phyloP scores from a whole-genome alignment of 176 grass and related monocot genomes.

The Oryza punctata region DNA sequence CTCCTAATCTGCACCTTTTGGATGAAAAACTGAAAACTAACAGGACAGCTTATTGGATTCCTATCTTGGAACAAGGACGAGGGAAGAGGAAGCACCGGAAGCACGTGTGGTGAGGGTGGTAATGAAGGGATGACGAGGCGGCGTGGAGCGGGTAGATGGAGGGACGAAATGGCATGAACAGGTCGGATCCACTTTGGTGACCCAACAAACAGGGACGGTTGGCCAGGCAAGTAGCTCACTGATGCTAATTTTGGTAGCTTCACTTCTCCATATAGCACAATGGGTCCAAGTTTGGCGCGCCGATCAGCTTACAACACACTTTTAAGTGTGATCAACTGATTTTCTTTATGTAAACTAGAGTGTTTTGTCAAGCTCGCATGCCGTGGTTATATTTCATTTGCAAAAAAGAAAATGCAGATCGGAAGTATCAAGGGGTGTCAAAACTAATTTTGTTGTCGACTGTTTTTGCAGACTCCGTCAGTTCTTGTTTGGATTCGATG shows the following conservation, averaged over 20 bases:
- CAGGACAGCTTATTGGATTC: background rate
- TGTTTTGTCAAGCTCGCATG: background rate
- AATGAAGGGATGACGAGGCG: conserved; percentile 23
- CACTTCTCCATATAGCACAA: background rate
- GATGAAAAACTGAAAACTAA: conserved; percentile 19
- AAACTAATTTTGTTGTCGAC: background rate
- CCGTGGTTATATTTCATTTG: background rate
- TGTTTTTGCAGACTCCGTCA: background rate
- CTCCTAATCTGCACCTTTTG: conserved; percentile 6
- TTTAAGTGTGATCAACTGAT: background rate
- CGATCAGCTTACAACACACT: background rate
- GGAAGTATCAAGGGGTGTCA: background rate
- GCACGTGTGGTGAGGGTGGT: conserved; percentile 24
- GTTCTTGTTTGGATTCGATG: background rate
- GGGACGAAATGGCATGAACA: conserved; percentile 51
- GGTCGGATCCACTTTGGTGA: conserved; percentile 40
- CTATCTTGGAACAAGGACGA: conserved; percentile 47
- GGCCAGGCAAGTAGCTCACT: conserved; percentile 35
- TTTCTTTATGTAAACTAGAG: background rate
- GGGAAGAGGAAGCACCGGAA: conserved; percentile 30
- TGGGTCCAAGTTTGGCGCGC: background rate
- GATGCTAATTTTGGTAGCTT: conserved; percentile 47
- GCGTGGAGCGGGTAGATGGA: conserved; percentile 47
- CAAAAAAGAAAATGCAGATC: background rate
- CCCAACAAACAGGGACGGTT: conserved; percentile 37